A percentile compares a stretch with the other conserved stretches of the same genome.
phyloP scores from a whole-genome alignment of 2,329 filamentous ascomycete species.

The Trichoderma semiorbis region DNA sequence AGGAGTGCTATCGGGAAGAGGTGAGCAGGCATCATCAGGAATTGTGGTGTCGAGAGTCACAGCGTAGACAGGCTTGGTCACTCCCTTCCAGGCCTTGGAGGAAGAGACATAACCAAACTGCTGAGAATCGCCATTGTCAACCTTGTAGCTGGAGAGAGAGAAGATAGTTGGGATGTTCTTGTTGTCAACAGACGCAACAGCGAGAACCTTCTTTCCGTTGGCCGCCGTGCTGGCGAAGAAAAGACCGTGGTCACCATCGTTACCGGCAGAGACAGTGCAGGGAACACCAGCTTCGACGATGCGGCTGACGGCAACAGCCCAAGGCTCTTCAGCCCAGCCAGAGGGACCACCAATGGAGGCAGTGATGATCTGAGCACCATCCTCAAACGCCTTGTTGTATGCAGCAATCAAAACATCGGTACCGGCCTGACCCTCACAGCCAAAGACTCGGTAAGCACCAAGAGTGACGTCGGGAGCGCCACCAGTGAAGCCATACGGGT shows the following conservation, averaged over 20 bases:
- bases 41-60: conserved; percentile 48
- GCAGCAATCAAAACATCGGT: conserved; percentile 40
- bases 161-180: conserved; percentile 37
- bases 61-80: conserved; percentile 48
- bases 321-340: conserved; percentile 31
- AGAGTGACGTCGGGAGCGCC: conserved; percentile 39
- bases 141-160: conserved; percentile 34
- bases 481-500: conserved; percentile 37
- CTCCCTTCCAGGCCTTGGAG: conserved; percentile 30
- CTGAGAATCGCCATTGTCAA: conserved; percentile 33
- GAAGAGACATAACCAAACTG: conserved; percentile 45
- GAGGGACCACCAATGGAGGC: conserved; percentile 33
- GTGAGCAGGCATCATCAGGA: conserved; percentile 48
- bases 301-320: conserved; percentile 38
- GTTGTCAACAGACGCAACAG: conserved; percentile 44
- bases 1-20: conserved; percentile 51
- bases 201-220: conserved; percentile 39
- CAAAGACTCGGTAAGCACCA: conserved; percentile 38
- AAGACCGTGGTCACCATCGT: conserved; percentile 40
- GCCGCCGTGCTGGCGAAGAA: conserved; percentile 40
- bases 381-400: conserved; percentile 39
- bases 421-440: conserved; percentile 29
- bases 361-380: conserved; percentile 38
- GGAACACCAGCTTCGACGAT: conserved; percentile 43
- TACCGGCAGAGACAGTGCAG: conserved; percentile 42